Evolutionary conservation across 108 stramenopile species (phyloP).

Genomic region (Discostella stelligeroides): DNA sequence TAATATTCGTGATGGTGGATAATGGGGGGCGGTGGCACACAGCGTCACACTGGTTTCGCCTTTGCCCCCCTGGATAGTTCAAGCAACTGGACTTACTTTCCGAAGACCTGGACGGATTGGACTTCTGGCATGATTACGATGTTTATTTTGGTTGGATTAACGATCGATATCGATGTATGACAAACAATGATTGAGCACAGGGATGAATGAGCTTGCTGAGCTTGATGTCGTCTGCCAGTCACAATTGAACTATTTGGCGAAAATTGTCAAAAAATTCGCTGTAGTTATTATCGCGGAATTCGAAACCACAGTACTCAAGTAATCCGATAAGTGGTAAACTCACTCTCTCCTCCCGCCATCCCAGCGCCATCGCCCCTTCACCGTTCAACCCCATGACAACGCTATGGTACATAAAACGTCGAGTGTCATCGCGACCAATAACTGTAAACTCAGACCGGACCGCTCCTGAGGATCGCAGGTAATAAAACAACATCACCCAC

Average conservation of each 20-base stretch:
- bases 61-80: background rate
- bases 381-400: too few relatives aligned
- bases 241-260: too few relatives aligned
- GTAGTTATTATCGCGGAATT: too few relatives aligned
- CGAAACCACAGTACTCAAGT: too few relatives aligned
- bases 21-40: background rate
- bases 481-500: background rate
- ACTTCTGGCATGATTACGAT: conserved; percentile 67
- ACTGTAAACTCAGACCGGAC: conserved; percentile 56
- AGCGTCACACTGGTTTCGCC: conserved; percentile 1
- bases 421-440: too few relatives aligned
- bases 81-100: conserved; percentile 77
- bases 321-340: background rate
- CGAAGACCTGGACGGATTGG: conserved; percentile 92
- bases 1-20: background rate
- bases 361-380: too few relatives aligned
- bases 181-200: too few relatives aligned
- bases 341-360: too few relatives aligned
- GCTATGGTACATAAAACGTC: too few relatives aligned
- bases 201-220: background rate
- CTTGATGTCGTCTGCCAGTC: too few relatives aligned
- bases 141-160: background rate
- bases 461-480: conserved; percentile 67
- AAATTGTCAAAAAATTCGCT: too few relatives aligned
- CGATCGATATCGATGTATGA: too few relatives aligned